Evolutionary conservation across 2,329 filamentous ascomycete genomes (phyloP), one percentile per base, ranked within the genome.

Genomic region (Akanthomyces muscarius): DNA sequence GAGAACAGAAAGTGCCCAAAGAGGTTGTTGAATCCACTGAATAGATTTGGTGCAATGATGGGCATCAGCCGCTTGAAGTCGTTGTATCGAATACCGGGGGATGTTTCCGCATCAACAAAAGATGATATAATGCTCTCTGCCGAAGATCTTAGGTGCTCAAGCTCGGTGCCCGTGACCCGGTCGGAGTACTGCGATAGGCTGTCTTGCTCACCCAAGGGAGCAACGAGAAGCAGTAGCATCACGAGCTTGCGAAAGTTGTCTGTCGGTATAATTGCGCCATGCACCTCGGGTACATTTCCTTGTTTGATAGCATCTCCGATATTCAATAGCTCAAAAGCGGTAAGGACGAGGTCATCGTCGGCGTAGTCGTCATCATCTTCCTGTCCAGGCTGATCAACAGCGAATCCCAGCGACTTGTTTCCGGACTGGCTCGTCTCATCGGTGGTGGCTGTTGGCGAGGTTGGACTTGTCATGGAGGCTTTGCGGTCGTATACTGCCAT

Each of bases 1-100:
- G 87, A 89, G 68, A 91, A 92, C 30, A 92, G 80, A 67, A 92
- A 91, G 70, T 88, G 87, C 67, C 91, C 88, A 71, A 91, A 92
- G 1, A 92, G 76, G 1, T 86, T 81, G 65, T 84, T 86, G 66
- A 92, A 82, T 0, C 88, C 86, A 60, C 83, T 78, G 70, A 92
- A 91, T 0, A 92, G 74, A 68, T 85, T 86, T 1, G 89, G 88
- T 59, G 89, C 80, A 52, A 83, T 83, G 38, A 80, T 76, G 11
- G 85, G 82, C 61, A 90, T 77, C 38, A 88, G 80, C 6, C 77
- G 75, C 70, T 83, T 81, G 75, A 90, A 90, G 45, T 83, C 83
- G 53, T 77, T 75, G 68, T 85, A 88, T 64, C 80, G 85, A 68
- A 91, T 83, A 5, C 86, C 85, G 0, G 86, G 86, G 6, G 81